These are phyloP conservation scores for Lactarius indigo DNA, from an alignment of 768 basidiomycete genomes.

Conservation along the genomic window DNA sequence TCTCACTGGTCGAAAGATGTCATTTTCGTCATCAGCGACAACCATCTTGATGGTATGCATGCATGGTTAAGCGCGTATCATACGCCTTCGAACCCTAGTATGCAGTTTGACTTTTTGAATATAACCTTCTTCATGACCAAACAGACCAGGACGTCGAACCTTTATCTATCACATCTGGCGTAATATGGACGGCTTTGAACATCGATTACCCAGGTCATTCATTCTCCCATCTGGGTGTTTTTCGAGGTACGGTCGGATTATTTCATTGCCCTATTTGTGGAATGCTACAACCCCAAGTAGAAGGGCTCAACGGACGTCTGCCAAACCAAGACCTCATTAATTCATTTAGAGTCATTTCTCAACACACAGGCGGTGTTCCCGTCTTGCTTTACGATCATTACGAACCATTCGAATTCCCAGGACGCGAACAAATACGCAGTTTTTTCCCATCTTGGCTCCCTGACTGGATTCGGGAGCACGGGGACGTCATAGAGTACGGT, in stretches of 20 bases:
- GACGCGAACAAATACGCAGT: conserved; percentile 30
- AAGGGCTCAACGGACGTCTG: conserved; percentile 91
- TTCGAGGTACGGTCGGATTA: conserved; percentile 62
- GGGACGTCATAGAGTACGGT: conserved; percentile 48
- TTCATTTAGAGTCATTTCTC: conserved; percentile 68
- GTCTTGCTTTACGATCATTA: conserved; percentile 78
- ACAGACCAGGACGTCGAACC: conserved; percentile 65
- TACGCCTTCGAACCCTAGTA: conserved; percentile 62
- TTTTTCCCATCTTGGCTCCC: conserved; percentile 47
- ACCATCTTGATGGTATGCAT: conserved; percentile 86
- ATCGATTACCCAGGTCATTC: conserved; percentile 97
- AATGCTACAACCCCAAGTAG: conserved; percentile 39
- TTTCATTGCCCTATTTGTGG: not conserved
- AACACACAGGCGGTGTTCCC: conserved; percentile 70
- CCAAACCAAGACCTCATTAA: conserved; percentile 96
- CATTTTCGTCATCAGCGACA: conserved; percentile 85
- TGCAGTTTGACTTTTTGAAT: conserved; percentile 18
- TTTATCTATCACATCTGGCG: conserved; percentile 68
- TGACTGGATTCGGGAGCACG: conserved; percentile 38
- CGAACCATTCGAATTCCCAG: conserved; percentile 43
- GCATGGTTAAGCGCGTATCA: conserved; percentile 90
- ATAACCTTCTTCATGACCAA: not conserved
- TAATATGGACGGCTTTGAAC: conserved; percentile 93
- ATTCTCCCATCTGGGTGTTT: conserved; percentile 93
- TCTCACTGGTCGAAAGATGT: conserved; percentile 96